These are phyloP conservation scores for Fraxinus nigra DNA, from an alignment of 305 asterid genomes.

Conservation along the genomic window DNA sequence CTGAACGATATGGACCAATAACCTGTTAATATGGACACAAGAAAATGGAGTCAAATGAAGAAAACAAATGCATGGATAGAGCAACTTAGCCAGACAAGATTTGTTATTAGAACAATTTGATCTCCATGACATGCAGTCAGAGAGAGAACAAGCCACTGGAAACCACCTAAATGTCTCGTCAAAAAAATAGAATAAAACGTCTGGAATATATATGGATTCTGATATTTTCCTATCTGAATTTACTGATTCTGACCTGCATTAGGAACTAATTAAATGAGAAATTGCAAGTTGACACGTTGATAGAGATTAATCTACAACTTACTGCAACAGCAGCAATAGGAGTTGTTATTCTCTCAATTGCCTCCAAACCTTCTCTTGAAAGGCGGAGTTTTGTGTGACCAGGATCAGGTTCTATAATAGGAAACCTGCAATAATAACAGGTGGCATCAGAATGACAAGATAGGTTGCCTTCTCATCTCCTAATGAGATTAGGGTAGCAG, in stretches of 20 bases:
- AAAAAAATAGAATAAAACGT: neutral
- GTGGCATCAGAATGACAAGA: neutral
- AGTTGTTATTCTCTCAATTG: constrained; percentile 80
- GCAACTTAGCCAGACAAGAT: neutral
- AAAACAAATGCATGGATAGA: neutral
- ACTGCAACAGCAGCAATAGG: constrained; percentile 97
- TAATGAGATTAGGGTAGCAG: constrained; percentile 4
- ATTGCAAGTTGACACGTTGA: constrained; percentile 9
- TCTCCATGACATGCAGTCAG: constrained; percentile 7
- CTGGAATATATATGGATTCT: neutral
- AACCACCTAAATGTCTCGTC: neutral
- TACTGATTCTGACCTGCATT: neutral
- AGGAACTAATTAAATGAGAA: constrained; percentile 1
- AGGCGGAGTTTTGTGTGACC: constrained; percentile 96
- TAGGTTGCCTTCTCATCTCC: constrained; percentile 1
- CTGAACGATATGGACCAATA: constrained; percentile 98
- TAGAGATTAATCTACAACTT: constrained; percentile 38
- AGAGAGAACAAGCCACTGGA: neutral
- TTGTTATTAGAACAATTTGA: neutral
- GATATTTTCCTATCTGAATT: constrained; percentile 8
- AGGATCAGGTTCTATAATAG: constrained; percentile 94
- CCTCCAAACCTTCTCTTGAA: constrained; percentile 87
- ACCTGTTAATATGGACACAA: constrained; percentile 49
- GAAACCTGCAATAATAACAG: constrained; percentile 58
- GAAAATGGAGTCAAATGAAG: constrained; percentile 16